Conservation (phyloP, 306 rosid species). For the Ceratonia siliqua region DNA sequence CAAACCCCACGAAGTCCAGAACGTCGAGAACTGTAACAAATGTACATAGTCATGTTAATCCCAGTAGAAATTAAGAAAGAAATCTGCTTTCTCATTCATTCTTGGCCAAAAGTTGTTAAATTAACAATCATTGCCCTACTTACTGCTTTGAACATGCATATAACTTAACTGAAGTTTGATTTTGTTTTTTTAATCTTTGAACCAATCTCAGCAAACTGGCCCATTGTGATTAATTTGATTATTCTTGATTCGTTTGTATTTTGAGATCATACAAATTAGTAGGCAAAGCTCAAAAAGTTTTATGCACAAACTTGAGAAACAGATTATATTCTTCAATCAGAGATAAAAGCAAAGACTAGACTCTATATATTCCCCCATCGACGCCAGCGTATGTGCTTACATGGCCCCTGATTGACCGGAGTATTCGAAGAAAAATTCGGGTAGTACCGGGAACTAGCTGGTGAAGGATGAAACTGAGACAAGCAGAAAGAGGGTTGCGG, state of each 20-base stretch:
- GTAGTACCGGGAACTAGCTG: conserved; percentile 4
- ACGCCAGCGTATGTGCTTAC: background rate
- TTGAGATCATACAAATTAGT: background rate
- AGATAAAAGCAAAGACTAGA: background rate
- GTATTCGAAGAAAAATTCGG: background rate
- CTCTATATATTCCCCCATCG: background rate
- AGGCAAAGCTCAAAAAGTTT: background rate
- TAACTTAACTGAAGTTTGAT: background rate
- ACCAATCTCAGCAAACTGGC: background rate
- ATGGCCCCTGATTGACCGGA: conserved; percentile 1
- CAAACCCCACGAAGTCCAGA: conserved; percentile 30
- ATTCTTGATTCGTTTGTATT: background rate
- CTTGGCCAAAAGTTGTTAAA: no score
- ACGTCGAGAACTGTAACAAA: background rate
- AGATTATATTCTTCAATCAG: background rate
- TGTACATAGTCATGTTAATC: conserved; percentile 10
- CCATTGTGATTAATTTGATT: background rate
- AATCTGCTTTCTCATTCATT: conserved; percentile 1
- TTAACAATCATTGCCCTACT: no score
- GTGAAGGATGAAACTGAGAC: conserved; percentile 9
- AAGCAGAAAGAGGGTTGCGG: background rate
- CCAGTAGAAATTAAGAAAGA: background rate
- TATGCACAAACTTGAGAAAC: background rate
- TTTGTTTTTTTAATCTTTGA: background rate
- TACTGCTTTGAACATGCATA: no score